Evolutionary conservation across 441 rosid species (phyloP).

Genomic region (Adansonia gregorii): DNA sequence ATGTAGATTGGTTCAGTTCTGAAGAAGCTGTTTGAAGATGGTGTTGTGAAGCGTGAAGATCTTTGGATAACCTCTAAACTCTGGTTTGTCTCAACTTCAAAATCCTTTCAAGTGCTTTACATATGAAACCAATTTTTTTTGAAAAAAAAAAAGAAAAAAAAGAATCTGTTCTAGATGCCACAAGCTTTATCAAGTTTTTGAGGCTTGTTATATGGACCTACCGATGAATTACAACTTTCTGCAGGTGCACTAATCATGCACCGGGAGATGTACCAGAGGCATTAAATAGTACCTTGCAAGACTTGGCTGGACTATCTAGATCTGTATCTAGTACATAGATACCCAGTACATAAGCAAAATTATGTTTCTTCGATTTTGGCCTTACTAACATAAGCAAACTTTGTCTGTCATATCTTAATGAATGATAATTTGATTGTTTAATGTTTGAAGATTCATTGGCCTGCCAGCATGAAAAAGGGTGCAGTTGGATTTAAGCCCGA

Average conservation of each 20-base stretch:
- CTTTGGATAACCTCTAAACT: constrained; percentile 59
- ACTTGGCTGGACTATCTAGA: constrained; percentile 61
- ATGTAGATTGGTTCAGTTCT: constrained; percentile 53
- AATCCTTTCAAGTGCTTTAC: constrained; percentile 7
- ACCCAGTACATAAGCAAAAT: background rate
- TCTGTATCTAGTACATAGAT: constrained; percentile 46
- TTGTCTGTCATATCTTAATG: background rate
- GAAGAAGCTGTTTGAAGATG: constrained; percentile 47
- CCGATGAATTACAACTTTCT: background rate
- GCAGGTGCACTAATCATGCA: constrained; percentile 45
- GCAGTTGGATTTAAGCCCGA: constrained; percentile 39
- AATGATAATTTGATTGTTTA: constrained; percentile 5
- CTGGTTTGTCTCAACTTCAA: constrained; percentile 35
- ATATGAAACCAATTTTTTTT: background rate
- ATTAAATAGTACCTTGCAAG: constrained; percentile 49
- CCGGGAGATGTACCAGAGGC: constrained; percentile 60
- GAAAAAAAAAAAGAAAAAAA: too few relatives aligned
- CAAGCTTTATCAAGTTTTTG: background rate
- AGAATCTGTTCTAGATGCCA: background rate
- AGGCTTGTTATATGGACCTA: background rate
- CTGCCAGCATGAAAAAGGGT: constrained; percentile 48
- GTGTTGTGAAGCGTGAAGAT: constrained; percentile 52
- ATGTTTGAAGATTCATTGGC: constrained; percentile 54
- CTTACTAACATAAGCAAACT: background rate
- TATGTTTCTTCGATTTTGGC: background rate